phyloP scores from a whole-genome alignment of 306 rosid species.

The Chamaecrista fasciculata region DNA sequence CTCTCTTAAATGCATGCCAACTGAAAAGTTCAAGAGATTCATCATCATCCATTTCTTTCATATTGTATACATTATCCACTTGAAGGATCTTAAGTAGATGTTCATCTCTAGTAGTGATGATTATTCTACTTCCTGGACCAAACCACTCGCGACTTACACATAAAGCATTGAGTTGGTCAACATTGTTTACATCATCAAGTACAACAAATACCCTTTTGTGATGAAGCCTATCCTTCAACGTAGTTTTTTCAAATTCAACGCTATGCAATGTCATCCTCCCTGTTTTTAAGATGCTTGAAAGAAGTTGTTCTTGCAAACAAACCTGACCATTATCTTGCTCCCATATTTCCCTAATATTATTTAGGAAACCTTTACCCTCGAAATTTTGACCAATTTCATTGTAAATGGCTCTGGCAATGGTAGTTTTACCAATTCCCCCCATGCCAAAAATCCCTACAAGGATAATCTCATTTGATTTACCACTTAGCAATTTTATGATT shows the following conservation, averaged over 20 bases:
- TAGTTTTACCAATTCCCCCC: neutral
- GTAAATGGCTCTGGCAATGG: neutral
- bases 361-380: neutral
- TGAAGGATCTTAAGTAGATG: neutral
- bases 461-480: neutral
- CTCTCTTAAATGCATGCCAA: constrained; percentile 7
- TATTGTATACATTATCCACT: neutral
- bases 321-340: neutral
- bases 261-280: neutral
- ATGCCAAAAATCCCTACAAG: neutral
- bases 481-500: neutral
- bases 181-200: neutral
- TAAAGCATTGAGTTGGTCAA: neutral
- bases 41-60: neutral
- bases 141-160: neutral
- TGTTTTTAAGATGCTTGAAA: neutral
- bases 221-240: neutral
- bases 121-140: neutral
- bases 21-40: neutral
- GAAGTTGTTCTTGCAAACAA: constrained; percentile 1
- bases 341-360: neutral
- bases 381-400: neutral
- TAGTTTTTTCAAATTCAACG: neutral
- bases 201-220: neutral
- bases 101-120: neutral